Conservation (phyloP, 768 basidiomycete genomes). For the Mrakia hoshinonis region DNA sequence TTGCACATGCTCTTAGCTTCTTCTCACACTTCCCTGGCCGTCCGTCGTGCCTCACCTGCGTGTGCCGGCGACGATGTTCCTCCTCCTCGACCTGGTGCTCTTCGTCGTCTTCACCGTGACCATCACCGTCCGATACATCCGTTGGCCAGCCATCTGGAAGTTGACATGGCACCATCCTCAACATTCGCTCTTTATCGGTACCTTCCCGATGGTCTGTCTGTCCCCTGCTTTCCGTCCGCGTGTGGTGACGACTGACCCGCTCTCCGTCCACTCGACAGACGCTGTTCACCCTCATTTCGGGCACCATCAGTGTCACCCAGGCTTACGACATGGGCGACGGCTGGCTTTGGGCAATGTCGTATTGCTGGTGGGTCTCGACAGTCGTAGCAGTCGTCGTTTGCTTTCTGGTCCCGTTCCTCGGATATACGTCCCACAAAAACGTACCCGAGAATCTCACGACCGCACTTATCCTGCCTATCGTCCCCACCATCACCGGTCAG, state of each 20-base stretch:
- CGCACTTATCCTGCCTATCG: slow-evolving; percentile 28
- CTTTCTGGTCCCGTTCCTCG: slow-evolving; percentile 29
- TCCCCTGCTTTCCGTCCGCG: background rate
- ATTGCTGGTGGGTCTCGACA: slow-evolving; percentile 25
- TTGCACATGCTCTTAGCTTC: slow-evolving; percentile 14
- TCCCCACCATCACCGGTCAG: slow-evolving; percentile 29
- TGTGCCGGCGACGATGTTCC: slow-evolving; percentile 24
- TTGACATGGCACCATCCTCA: slow-evolving; percentile 24
- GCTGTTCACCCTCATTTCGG: slow-evolving; percentile 29
- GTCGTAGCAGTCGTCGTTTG: slow-evolving; percentile 20
- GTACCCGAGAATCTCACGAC: slow-evolving; percentile 28
- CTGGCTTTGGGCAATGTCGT: slow-evolving; percentile 30
- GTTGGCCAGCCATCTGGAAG: slow-evolving; percentile 25
- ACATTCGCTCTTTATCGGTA: slow-evolving; percentile 28
- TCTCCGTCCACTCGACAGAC: slow-evolving; percentile 6
- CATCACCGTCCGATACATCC: slow-evolving; percentile 27
- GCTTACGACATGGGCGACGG: slow-evolving; percentile 22
- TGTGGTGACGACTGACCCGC: no score
- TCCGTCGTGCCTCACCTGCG: slow-evolving; percentile 21
- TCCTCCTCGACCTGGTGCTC: slow-evolving; percentile 29
- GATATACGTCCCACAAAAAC: slow-evolving; percentile 30
- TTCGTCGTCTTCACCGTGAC: slow-evolving; percentile 29
- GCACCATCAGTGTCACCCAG: slow-evolving; percentile 24
- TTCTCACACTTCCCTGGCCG: slow-evolving; percentile 29
- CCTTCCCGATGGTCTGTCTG: slow-evolving; percentile 13